Evolutionary conservation across 2,329 filamentous ascomycete genomes (phyloP), one percentile per base, ranked within the genome.

Genomic region (Seiridium unicorne): DNA sequence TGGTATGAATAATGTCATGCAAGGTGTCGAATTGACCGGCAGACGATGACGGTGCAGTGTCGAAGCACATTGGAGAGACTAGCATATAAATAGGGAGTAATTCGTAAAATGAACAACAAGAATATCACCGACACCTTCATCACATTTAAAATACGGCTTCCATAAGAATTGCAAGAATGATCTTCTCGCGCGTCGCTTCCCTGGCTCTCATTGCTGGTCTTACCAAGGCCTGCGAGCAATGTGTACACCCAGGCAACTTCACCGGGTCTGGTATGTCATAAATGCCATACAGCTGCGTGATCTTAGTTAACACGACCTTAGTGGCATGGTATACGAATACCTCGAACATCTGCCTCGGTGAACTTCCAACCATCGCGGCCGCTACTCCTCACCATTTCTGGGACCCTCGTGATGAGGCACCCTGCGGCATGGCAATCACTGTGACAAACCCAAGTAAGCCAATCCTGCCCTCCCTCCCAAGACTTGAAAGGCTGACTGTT

Each of bases 191-290:
- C 38, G 7, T 42, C 38, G 38, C 38, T 42, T 42, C 38, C 13
- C 38, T 42, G 7, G 38, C 13, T 42, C 7, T 13, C 38, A 42
- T 42, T 9, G 53, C 53, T 10, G 53, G 26, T 26, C 18, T 55
- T 11, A 35, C 36, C n/a, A 10, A 3, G 31, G 53, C 53, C 38
- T 55, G 53, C 53, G 36, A 31, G 11, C 53, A 55, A 4, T 55
- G 53, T 44, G 13, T 34, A 9, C 53, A 55, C 31, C 53, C 53
- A 42, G 53, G 53, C 13, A 55, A 55, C 38, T 55, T 55, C 53
- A 55, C 53, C 11, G 53, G 53, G n/a, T 18, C 53, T 13, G 53
- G 53, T 55, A 11, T 31, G 49, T 55, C 38, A 13, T 8, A 13
- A 6, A 7, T 7, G 10, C 53, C 10, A 42, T 55, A 42, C 8